These are phyloP conservation scores for Trichoderma asperellum DNA, from an alignment of 2,329 filamentous ascomycete genomes.

Conservation along the genomic window DNA sequence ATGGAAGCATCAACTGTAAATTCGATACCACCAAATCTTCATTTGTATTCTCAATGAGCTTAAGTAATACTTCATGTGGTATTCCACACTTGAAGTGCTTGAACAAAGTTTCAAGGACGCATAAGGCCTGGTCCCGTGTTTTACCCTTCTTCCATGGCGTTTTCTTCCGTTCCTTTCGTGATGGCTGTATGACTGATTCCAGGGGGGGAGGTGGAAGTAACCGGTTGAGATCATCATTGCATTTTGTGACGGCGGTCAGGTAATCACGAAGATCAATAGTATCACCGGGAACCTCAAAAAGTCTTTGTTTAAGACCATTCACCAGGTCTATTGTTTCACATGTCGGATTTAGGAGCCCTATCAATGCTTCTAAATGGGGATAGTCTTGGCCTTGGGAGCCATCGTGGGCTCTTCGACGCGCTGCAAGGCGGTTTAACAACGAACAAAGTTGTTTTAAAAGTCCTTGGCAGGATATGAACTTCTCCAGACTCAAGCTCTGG, in stretches of 20 bases:
- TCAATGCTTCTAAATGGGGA: background rate
- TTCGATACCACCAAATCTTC: background rate
- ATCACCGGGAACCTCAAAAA: background rate
- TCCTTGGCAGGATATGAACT: background rate
- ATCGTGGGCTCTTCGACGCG: background rate
- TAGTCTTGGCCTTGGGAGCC: background rate
- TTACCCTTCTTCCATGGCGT: conserved; percentile 23
- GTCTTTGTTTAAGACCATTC: background rate
- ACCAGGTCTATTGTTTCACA: background rate
- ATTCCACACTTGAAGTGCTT: conserved; percentile 3
- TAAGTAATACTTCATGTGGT: background rate
- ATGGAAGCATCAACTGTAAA: background rate
- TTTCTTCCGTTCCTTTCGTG: background rate
- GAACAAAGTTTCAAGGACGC: conserved; percentile 13
- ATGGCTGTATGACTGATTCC: background rate
- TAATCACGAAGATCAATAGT: background rate
- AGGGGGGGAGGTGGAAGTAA: background rate
- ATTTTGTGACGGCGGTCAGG: background rate
- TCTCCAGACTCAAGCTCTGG: background rate
- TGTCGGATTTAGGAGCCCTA: background rate
- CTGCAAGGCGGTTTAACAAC: background rate
- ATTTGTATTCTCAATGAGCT: background rate
- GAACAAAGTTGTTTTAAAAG: background rate
- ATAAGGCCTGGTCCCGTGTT: conserved; percentile 10
- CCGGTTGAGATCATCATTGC: background rate